Conservation (phyloP, 2,329 filamentous ascomycete genomes). For the Hortaea werneckii region DNA sequence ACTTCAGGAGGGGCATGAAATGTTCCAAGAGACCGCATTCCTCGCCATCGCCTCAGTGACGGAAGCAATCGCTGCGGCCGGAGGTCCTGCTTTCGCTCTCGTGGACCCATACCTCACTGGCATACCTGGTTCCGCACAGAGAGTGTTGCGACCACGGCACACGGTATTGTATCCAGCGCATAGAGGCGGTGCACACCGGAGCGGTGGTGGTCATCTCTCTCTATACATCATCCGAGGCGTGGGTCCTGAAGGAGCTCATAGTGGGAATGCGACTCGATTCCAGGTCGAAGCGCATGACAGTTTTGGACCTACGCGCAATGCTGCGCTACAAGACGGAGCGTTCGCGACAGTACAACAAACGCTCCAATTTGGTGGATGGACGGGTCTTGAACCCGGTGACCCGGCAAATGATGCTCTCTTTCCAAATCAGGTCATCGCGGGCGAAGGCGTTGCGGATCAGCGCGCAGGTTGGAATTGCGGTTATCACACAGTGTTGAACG, state of each 20-base stretch:
- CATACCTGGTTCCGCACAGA: background rate
- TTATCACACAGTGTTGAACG: conserved; percentile 6
- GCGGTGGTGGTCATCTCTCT: background rate
- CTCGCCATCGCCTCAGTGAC: background rate
- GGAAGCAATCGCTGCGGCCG: background rate
- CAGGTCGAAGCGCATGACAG: background rate
- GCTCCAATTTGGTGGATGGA: background rate
- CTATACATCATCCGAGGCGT: background rate
- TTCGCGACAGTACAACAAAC: background rate
- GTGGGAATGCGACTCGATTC: background rate
- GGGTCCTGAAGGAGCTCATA: background rate
- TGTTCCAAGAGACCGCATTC: too few relatives aligned
- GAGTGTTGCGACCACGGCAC: background rate
- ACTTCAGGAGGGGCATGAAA: too few relatives aligned
- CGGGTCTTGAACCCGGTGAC: too few relatives aligned
- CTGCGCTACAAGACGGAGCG: background rate
- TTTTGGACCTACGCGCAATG: background rate
- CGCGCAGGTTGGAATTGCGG: conserved; percentile 6
- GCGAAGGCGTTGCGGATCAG: background rate
- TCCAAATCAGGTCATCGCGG: background rate
- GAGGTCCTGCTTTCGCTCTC: background rate
- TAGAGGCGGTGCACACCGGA: background rate
- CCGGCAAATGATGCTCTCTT: background rate
- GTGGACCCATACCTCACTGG: background rate
- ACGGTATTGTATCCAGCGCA: background rate